Conservation (phyloP, 768 basidiomycete species). For the Rhizopogon vinicolor region DNA sequence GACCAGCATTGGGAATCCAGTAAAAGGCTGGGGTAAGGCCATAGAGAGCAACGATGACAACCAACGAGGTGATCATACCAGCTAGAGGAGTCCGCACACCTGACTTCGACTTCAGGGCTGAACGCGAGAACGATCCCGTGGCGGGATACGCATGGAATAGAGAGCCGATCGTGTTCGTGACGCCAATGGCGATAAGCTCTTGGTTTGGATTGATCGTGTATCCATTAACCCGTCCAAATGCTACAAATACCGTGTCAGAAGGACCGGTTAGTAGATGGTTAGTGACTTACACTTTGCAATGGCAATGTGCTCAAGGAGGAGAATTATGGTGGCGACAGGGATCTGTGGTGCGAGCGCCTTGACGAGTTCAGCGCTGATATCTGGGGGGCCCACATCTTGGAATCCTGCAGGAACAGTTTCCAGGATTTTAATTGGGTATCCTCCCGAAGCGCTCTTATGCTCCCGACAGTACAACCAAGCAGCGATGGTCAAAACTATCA, state of each 20-base stretch:
- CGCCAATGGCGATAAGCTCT: conserved; percentile 96
- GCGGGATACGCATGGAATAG: conserved; percentile 92
- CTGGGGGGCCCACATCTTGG: conserved; percentile 47
- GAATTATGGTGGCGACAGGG: conserved; percentile 82
- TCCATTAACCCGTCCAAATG: conserved; percentile 90
- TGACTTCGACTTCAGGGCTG: conserved; percentile 92
- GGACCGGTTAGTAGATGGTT: neutral
- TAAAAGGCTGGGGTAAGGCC: conserved; percentile 91
- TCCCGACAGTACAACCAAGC: conserved; percentile 82
- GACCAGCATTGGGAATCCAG: conserved; percentile 77
- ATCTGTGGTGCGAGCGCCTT: conserved; percentile 68
- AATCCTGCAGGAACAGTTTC: conserved; percentile 82
- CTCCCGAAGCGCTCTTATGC: conserved; percentile 49
- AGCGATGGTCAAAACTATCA: conserved; percentile 81
- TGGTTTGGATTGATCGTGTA: conserved; percentile 95
- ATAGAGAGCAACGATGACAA: conserved; percentile 92
- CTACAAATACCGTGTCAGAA: conserved; percentile 33
- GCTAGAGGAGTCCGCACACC: conserved; percentile 96
- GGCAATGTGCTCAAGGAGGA: conserved; percentile 93
- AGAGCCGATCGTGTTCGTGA: conserved; percentile 88
- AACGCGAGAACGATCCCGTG: conserved; percentile 98
- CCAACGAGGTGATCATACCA: conserved; percentile 78
- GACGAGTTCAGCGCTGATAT: conserved; percentile 48
- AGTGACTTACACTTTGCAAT: conserved; percentile 82
- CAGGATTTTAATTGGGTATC: conserved; percentile 82